Evolutionary conservation across 1,284 basidiomycete species (phyloP).

Genomic region (Ustilago shanxiensis): DNA sequence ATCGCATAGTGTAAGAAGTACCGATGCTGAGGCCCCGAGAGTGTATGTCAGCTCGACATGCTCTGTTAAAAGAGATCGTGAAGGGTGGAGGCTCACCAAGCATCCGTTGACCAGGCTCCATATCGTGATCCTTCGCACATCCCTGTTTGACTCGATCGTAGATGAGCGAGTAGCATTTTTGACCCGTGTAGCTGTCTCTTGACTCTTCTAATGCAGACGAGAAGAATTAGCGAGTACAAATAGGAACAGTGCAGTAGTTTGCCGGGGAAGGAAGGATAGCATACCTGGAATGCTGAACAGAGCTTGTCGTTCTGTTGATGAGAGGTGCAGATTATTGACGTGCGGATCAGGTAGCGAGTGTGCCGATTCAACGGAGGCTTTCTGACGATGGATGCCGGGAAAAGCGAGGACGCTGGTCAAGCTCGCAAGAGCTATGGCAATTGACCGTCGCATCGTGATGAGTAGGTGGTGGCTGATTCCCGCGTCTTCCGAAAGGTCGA

Average conservation of each 20-base stretch:
- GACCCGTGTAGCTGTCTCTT: neutral
- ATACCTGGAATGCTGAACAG: slow-evolving; percentile 22
- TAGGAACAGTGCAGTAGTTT: neutral
- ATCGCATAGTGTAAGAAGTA: slow-evolving; percentile 37
- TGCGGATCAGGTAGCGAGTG: neutral
- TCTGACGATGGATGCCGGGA: neutral
- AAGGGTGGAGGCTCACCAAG: slow-evolving; percentile 11
- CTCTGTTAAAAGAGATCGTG: neutral
- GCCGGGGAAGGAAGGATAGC: neutral
- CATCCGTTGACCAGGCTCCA: slow-evolving; percentile 32
- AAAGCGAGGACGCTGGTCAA: neutral
- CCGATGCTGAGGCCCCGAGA: slow-evolving; percentile 15
- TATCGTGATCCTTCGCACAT: slow-evolving; percentile 17
- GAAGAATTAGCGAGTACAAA: neutral
- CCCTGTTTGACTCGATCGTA: slow-evolving; percentile 29
- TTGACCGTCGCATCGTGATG: neutral
- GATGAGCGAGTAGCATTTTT: slow-evolving; percentile 26
- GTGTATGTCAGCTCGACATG: neutral
- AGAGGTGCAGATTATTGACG: neutral
- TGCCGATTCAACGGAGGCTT: neutral
- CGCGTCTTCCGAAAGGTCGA: neutral
- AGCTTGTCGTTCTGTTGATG: slow-evolving; percentile 5
- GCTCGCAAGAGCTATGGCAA: neutral
- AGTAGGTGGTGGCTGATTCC: neutral
- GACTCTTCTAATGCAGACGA: neutral